Conservation (phyloP, 495 filamentous ascomycete genomes). For the Penicillium pulvis region DNA sequence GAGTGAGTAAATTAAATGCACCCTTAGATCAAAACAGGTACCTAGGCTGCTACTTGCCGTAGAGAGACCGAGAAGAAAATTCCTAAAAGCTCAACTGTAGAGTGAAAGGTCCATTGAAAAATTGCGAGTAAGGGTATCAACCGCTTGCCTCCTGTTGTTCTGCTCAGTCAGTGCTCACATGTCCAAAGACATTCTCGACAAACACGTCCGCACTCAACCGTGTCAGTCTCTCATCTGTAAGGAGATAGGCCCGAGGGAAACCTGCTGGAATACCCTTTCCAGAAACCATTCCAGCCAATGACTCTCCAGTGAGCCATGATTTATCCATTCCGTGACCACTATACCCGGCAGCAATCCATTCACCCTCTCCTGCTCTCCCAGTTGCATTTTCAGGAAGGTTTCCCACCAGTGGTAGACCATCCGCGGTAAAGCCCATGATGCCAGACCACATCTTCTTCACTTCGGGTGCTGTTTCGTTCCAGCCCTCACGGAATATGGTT, state of each 20-base stretch:
- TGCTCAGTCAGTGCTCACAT: not conserved
- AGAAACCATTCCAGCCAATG: not conserved
- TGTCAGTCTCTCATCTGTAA: not conserved
- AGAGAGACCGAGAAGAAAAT: too few species aligned
- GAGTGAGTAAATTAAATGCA: too few species aligned
- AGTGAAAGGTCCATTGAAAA: too few species aligned
- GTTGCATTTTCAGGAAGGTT: not conserved
- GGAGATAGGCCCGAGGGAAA: not conserved
- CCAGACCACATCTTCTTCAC: not conserved
- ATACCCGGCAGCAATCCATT: not conserved
- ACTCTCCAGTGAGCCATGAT: not conserved
- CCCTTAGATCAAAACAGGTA: too few species aligned
- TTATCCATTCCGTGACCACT: not conserved
- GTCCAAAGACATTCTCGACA: not conserved
- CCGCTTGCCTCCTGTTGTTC: not conserved
- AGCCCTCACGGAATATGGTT: not conserved
- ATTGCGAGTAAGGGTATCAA: too few species aligned
- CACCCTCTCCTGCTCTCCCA: not conserved
- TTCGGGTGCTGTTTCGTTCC: not conserved
- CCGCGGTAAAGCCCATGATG: not conserved
- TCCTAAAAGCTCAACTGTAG: too few species aligned
- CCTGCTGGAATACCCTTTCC: not conserved
- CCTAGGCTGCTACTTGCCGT: too few species aligned
- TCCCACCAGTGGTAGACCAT: not conserved
- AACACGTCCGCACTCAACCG: not conserved